These are phyloP conservation scores for Diaporthe sp. DNA, from an alignment of 2,329 filamentous ascomycete species.

Conservation along the genomic window DNA sequence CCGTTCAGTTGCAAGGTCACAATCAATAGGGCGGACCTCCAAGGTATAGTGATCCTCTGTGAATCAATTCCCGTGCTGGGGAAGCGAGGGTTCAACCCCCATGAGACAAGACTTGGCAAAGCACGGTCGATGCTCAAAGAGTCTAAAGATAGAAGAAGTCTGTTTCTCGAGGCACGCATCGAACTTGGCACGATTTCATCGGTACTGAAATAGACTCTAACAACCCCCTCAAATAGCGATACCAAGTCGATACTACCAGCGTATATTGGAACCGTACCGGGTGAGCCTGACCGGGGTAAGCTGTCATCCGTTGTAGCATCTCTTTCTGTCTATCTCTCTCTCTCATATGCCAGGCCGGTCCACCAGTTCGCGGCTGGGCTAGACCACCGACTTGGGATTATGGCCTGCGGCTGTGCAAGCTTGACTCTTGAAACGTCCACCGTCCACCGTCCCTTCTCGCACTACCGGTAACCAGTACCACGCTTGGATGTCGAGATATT, in stretches of 20 bases:
- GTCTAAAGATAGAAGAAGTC: constrained; percentile 16
- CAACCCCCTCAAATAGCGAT: constrained; percentile 1
- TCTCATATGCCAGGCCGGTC: neutral
- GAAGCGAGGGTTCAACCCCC: constrained; percentile 13
- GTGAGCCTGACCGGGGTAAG: neutral
- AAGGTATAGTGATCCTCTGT: neutral
- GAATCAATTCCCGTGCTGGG: neutral
- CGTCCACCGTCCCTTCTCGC: neutral
- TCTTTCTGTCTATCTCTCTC: neutral
- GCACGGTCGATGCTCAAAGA: neutral
- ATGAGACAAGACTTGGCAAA: neutral
- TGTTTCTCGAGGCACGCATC: constrained; percentile 1
- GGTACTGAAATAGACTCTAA: constrained; percentile 21
- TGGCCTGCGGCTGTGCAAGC: constrained; percentile 27
- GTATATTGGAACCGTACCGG: neutral
- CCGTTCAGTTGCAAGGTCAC: neutral
- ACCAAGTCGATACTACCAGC: neutral
- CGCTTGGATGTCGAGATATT: constrained; percentile 20
- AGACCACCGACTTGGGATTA: constrained; percentile 23
- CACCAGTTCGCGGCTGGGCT: constrained; percentile 3
- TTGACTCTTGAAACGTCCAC: constrained; percentile 33
- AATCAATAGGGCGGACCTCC: neutral
- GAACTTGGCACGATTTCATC: constrained; percentile 18
- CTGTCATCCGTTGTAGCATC: constrained; percentile 24
- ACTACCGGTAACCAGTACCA: neutral